These are phyloP conservation scores for Helicocarpus griseus DNA, from an alignment of 2,329 filamentous ascomycete species.

Conservation along the genomic window DNA sequence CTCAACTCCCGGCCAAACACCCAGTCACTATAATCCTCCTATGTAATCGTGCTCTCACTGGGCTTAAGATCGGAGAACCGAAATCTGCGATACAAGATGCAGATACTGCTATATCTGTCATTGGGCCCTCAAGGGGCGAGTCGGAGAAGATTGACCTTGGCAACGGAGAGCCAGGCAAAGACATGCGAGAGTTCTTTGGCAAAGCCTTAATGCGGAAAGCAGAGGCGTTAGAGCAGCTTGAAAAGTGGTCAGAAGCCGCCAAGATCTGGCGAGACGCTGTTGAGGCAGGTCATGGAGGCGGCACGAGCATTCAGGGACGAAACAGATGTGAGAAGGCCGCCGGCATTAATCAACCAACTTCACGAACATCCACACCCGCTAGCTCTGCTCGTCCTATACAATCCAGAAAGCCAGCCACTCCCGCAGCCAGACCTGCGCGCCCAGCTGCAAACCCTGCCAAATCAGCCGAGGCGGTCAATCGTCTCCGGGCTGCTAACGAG, in stretches of 20 bases:
- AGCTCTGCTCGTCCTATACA: constrained; percentile 20
- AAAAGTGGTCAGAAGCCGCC: constrained; percentile 81
- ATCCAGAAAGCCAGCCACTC: constrained; percentile 17
- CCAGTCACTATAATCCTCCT: constrained; percentile 81
- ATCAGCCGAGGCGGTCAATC: constrained; percentile 67
- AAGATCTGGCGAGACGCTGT: constrained; percentile 73
- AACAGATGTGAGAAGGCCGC: constrained; percentile 85
- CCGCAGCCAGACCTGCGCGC: constrained; percentile 32
- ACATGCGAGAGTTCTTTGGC: constrained; percentile 87
- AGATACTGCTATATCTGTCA: constrained; percentile 67
- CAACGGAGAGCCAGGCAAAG: constrained; percentile 56
- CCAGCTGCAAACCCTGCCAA: constrained; percentile 30
- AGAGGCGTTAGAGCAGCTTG: constrained; percentile 89
- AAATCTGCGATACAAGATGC: constrained; percentile 80
- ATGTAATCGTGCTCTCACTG: constrained; percentile 82
- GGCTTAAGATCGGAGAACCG: constrained; percentile 82
- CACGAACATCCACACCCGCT: constrained; percentile 33
- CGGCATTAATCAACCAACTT: constrained; percentile 50
- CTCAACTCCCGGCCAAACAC: constrained; percentile 64
- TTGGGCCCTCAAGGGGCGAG: constrained; percentile 69
- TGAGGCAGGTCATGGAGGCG: constrained; percentile 74
- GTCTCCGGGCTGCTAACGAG: constrained; percentile 72
- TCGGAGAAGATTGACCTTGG: constrained; percentile 67
- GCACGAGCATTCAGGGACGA: constrained; percentile 72
- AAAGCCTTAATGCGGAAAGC: constrained; percentile 93